Conservation (phyloP, 345 rosid genomes). For the Laguncularia racemosa region DNA sequence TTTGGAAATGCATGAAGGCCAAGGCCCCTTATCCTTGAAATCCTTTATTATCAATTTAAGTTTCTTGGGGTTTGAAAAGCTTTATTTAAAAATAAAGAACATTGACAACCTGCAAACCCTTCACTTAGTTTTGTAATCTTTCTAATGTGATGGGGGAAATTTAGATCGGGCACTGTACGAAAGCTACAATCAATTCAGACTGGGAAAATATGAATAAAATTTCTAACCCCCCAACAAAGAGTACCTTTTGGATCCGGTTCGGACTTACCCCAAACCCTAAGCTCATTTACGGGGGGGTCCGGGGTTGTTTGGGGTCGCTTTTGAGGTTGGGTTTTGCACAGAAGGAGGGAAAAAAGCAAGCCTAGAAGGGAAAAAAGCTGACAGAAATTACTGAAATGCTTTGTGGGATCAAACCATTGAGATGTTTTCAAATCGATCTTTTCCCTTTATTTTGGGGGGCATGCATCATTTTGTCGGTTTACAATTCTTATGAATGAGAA, state of each 20-base stretch:
- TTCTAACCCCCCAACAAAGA: too few relatives aligned
- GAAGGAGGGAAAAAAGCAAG: conserved; percentile 21
- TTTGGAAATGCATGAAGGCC: conserved; percentile 53
- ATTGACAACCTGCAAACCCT: conserved; percentile 34
- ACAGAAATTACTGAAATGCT: conserved; percentile 35
- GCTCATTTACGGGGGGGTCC: conserved; percentile 41
- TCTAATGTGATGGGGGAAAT: conserved; percentile 23
- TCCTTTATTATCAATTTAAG: conserved; percentile 40
- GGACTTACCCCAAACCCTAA: conserved; percentile 36
- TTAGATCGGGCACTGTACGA: conserved; percentile 31
- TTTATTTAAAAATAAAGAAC: conserved; percentile 18
- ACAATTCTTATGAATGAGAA: conserved; percentile 37
- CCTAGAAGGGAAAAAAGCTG: conserved; percentile 18
- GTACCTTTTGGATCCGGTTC: conserved; percentile 34
- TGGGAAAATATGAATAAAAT: conserved; percentile 13
- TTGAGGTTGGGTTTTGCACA: conserved; percentile 24
- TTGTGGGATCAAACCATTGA: conserved; percentile 26
- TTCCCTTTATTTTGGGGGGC: conserved; percentile 29
- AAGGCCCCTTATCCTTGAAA: conserved; percentile 42
- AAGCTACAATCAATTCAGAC: conserved; percentile 39
- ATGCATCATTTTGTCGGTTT: conserved; percentile 36
- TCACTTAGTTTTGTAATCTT: conserved; percentile 36
- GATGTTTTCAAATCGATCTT: conserved; percentile 33
- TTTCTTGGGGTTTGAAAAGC: conserved; percentile 43
- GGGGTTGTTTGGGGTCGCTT: conserved; percentile 43